These are phyloP conservation scores for Neofusicoccum sp. DNA, from an alignment of 2,329 filamentous ascomycete species.

Conservation along the genomic window DNA sequence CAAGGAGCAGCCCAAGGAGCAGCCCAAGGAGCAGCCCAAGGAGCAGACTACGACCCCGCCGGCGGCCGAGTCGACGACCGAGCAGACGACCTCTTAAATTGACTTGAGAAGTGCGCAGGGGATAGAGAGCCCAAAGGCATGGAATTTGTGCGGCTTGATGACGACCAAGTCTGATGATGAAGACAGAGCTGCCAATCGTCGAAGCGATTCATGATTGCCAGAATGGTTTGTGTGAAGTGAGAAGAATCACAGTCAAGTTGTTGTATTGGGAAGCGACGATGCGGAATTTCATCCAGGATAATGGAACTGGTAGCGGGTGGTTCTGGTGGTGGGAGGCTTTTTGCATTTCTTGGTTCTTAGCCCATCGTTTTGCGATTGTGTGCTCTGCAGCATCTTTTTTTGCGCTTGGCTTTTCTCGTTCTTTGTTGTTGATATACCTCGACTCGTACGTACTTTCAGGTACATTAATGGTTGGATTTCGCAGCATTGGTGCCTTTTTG, in stretches of 20 bases:
- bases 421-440: slow-evolving; percentile 13
- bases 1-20: neutral
- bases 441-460: slow-evolving; percentile 7
- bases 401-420: neutral
- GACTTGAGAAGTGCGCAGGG: no score
- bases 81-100: no score
- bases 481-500: neutral
- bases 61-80: no score
- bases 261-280: neutral
- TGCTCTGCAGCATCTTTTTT: slow-evolving; percentile 3
- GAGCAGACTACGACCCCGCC: no score
- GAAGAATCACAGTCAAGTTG: neutral
- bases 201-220: slow-evolving; percentile 10
- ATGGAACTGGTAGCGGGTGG: slow-evolving; percentile 3
- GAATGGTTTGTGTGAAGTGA: neutral
- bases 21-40: neutral
- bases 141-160: neutral
- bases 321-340: slow-evolving; percentile 6
- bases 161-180: neutral
- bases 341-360: slow-evolving; percentile 13
- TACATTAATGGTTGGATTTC: slow-evolving; percentile 1
- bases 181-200: neutral
- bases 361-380: slow-evolving; percentile 1
- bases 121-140: no score
- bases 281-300: neutral